Base-by-base conservation (phyloP, 2,329 filamentous ascomycete species). In the Epichloe glyceriae region DNA sequence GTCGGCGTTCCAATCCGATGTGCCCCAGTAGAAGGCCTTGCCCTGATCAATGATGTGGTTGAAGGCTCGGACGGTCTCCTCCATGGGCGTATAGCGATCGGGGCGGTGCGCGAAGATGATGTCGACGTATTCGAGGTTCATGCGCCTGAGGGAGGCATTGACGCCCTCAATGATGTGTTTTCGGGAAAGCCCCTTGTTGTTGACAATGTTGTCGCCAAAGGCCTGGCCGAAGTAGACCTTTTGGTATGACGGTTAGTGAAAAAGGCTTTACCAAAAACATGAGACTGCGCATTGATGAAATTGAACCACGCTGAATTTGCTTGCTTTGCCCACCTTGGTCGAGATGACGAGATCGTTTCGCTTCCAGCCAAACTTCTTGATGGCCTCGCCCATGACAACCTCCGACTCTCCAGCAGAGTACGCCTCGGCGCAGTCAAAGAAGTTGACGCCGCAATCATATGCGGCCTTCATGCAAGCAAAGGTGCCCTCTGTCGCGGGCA, bases 151-250 rank as follows among this genome's bases (percentile, higher is more conserved):
- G 8, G 76, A 78, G 33, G 71, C 70, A 48, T 79, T 72, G 55
- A 81, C 73, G 26, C 81, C 83, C 67, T 87, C 83, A 55, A 86
- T 70, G 50, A 86, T 71, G 65, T 86, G 83, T 65, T 87, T 87
- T 50, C 82, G 73, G 3, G 78, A 83, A 33, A 87, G 73, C 6
- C 83, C 83, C 52, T 72, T 71, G 65, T 85, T 85, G 68, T 86
- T 86, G 53, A 83, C 73, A 11, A 72, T 71, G 61, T 79, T 82
- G 51, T 78, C 71, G 43, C 80, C 79, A 62, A 78, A 78, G 22
- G 74, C 75, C 15, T 58, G 61, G 50, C 82, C 82, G 75, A 79
- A 85, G 70, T 85, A 80, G 54, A 86, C 73, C 79, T 80, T 44
- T 14, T 33, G 15, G 20, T n/a, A 39, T 6, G 12, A 14, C 35